phyloP scores from a whole-genome alignment of 2,329 filamentous ascomycete genomes.

The Xylariaceae sp. region DNA sequence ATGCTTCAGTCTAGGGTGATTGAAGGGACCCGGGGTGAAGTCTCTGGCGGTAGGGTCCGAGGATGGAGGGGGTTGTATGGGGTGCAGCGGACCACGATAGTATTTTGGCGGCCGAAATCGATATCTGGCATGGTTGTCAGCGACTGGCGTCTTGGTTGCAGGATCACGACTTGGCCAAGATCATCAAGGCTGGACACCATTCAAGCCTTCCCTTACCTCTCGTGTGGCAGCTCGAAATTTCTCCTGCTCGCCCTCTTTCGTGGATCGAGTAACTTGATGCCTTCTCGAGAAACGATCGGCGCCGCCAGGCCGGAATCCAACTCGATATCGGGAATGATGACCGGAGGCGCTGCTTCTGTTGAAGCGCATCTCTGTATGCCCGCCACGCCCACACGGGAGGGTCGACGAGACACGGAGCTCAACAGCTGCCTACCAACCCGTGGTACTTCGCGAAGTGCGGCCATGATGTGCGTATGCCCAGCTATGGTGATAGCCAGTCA shows the following conservation, averaged over 20 bases:
- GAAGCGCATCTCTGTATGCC: slow-evolving; percentile 41
- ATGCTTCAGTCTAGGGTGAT: slow-evolving; percentile 77
- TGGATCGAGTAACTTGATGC: slow-evolving; percentile 41
- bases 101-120: slow-evolving; percentile 93
- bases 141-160: neutral
- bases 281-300: slow-evolving; percentile 35
- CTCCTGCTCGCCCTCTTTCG: slow-evolving; percentile 37
- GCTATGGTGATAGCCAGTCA: neutral
- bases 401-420: slow-evolving; percentile 21
- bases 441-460: slow-evolving; percentile 28
- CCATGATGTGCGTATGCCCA: slow-evolving; percentile 19
- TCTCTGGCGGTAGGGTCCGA: slow-evolving; percentile 84
- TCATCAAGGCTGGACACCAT: neutral
- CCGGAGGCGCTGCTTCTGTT: slow-evolving; percentile 37
- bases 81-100: slow-evolving; percentile 88
- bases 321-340: slow-evolving; percentile 47
- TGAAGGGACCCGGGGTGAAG: slow-evolving; percentile 88
- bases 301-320: slow-evolving; percentile 43
- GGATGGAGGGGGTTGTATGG: slow-evolving; percentile 78
- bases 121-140: slow-evolving; percentile 55
- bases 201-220: slow-evolving; percentile 19
- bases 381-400: slow-evolving; percentile 19
- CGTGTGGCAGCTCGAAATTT: slow-evolving; percentile 24
- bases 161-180: neutral
- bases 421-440: slow-evolving; percentile 27